Base-by-base conservation (phyloP, 257 asterid genomes). In the Salvia miltiorrhiza region DNA sequence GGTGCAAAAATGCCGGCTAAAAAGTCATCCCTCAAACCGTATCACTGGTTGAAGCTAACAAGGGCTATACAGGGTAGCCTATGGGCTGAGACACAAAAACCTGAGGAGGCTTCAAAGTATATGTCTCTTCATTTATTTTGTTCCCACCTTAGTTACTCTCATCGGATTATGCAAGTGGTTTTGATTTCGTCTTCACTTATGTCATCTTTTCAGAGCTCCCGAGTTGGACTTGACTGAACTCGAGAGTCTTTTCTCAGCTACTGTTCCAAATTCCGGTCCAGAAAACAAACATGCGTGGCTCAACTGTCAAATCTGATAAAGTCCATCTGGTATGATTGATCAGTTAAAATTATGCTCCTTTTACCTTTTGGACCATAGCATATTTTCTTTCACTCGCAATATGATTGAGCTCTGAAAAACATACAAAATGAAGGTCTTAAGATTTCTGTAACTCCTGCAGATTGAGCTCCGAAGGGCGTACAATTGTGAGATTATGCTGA, bases 401-500 rank as follows among this genome's bases (percentile, higher is more conserved):
- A 30, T 30, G 35, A 30, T 30, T 30, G 33, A 30, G 33, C 33
- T 5, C 33, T 5, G 33, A 30, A 30, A 28, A 21, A 21, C 28
- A 14, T 7, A 9, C 13, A 7, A 23, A 37, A 41, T 9, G 7
- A 63, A 63, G 23, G 30, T 61, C 32, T 71, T 45, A 37, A 47
- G 14, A 9, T 28, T 33, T 44, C 12, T 69, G 52, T 71, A 61
- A 39, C 57, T 59, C 73, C 63, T 77, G 86, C 87, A 92, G 97
- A 80, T 92, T 76, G 96, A 89, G 71, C 93, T 84, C 48, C 73
- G 96, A 64, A 85, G 96, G 82, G 96, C 97, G 19, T 84, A 92
- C 80, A 92, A 92, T 66, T 92, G 97, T 61, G 97, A 92, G 77
- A 92, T 92, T 62, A 92, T 92, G 97, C 87, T 92, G 63, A 72